Conservation (phyloP, 2,329 filamentous ascomycete genomes). For the Fusarium algeriense region DNA sequence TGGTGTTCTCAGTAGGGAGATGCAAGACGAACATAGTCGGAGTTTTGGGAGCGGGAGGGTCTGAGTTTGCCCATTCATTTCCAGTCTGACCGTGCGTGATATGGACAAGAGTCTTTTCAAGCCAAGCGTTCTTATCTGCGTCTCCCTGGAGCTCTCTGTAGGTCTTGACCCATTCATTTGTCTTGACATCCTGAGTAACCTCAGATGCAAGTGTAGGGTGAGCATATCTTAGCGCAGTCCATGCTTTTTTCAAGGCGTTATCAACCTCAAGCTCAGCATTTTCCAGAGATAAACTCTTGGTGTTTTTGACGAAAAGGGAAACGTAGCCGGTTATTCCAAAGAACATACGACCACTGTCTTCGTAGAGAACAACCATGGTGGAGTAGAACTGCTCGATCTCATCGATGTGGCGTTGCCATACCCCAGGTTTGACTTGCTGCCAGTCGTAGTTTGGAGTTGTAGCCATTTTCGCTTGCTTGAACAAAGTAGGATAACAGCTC, state of each 20-base stretch:
- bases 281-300: background rate
- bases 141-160: slow-evolving; percentile 25
- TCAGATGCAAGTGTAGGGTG: slow-evolving; percentile 52
- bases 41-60: slow-evolving; percentile 49
- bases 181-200: slow-evolving; percentile 33
- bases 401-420: slow-evolving; percentile 55
- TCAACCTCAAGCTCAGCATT: slow-evolving; percentile 41
- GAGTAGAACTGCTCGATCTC: slow-evolving; percentile 59
- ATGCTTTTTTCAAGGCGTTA: slow-evolving; percentile 50
- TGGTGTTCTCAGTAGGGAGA: background rate
- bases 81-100: slow-evolving; percentile 46
- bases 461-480: background rate
- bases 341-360: slow-evolving; percentile 54
- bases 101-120: slow-evolving; percentile 48
- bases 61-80: slow-evolving; percentile 51
- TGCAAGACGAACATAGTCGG: slow-evolving; percentile 52
- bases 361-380: slow-evolving; percentile 50
- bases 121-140: slow-evolving; percentile 41
- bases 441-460: slow-evolving; percentile 24
- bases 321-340: slow-evolving; percentile 58
- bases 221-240: slow-evolving; percentile 50
- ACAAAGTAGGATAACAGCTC: no score
- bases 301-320: slow-evolving; percentile 42
- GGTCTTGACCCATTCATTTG: slow-evolving; percentile 46
- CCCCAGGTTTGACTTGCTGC: slow-evolving; percentile 43